Base-by-base conservation (phyloP, 352 stramenopile genomes). In the Thalassiosira oceanica region DNA sequence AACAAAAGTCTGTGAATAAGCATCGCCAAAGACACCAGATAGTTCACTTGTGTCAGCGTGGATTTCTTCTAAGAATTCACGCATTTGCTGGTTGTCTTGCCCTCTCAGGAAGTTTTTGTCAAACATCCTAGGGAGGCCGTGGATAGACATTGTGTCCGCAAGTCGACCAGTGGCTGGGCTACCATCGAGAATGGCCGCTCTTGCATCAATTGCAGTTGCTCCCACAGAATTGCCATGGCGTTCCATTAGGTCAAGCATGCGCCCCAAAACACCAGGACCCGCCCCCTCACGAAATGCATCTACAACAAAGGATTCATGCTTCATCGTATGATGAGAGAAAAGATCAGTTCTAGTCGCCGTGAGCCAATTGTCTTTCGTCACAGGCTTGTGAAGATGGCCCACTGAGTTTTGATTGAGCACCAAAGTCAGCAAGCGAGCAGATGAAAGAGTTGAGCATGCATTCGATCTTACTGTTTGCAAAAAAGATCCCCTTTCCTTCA, bases 321-420 rank as follows among this genome's bases (percentile, higher is more conserved):
- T 74, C 77, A 83, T 83, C 4, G 67, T 62, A 33, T 85, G 68
- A 57, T 91, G 84, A 20, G 75, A 79, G 49, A 84, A 86, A 15
- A 91, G 35, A 45, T 83, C 58, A 18, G 73, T 76, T 43, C 58
- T 58, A 10, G 73, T 79, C 39, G 86, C 72, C 24, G 35, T 68
- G 2, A 75, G 49, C 63, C 63, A 82, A 23, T 88, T 79, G 1
- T 63, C 31, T 54, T 73, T 79, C 20, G 64, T 72, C 0, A 88
- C 55, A 24, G 84, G 81, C 67, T 89, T 85, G 8, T 80, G 55
- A 26, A 85, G 63, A 51, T 85, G 71, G n/a, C 51, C 39, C 18
- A 8, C 3, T 5, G 7, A 5, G 16, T 10, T 3, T 15, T 16
- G 15, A 29, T 6, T 10, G 27, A 15, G 31, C 18, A 51, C 4